Evolutionary conservation across 805 yeast species (phyloP), one percentile per base, ranked within the genome.

Genomic region (Metschnikowia noctiluminum): DNA sequence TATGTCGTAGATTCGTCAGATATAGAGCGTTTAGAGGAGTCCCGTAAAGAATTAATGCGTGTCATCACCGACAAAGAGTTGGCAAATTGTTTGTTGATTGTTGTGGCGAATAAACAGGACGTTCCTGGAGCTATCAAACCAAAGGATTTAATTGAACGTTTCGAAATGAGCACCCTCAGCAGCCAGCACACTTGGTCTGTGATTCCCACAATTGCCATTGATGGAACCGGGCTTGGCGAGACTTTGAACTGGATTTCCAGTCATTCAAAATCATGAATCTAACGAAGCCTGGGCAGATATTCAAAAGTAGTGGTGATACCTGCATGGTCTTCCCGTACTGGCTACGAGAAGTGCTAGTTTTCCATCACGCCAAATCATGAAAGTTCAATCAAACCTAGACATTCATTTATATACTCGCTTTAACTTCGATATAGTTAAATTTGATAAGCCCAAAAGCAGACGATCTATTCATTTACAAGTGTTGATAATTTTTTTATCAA

Each of bases 21-120:
- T 76, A 88, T 97, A 78, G 96, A 90, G 66, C 96, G 98, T 81
- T 86, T 92, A 67, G 81, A 89, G 66, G 98, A 92, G 78, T 97
- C 98, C 48, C 89, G 97, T 76, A 97, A 91, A 77, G 97, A 90
- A 73, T 81, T 92, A 76, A 97, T 90, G 78, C 90, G 96, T 79
- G 90, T 92, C 96, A 83, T 92, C 67, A 90, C 90, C 76, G 98
- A 92, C 77, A 97, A 92, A 70, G 98, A 92, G 79, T 86, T 92
- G 70, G 89, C 96, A 74, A 96, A 92, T 68, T 97, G 97, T 50
- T 84, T 89, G 63, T 80, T 94, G 73, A 82, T 92, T 65, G 97
- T 92, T 55, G 90, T 92, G 68, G 98, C 98, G 62, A 92, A 92
- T 82, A 92, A 92, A 76, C 97, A 92, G 80, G 98, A 92, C 81